Conservation (phyloP, 2,329 filamentous ascomycete genomes). For the Colletotrichum sidae region DNA sequence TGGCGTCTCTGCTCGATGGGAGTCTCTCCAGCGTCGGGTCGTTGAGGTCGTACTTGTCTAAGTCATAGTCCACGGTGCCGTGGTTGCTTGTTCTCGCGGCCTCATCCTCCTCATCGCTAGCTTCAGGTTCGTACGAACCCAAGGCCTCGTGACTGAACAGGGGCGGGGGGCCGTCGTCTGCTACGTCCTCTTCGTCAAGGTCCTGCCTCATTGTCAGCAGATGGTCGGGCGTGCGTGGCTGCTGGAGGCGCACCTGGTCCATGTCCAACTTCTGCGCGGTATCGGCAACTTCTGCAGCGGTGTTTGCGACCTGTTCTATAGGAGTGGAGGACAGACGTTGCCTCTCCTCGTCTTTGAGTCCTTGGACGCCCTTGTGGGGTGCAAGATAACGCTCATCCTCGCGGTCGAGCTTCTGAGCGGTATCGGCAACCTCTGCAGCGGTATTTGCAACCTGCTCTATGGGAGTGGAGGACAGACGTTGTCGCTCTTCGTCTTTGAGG, state of each 20-base stretch:
- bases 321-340: conserved; percentile 52
- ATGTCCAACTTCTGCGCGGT: conserved; percentile 53
- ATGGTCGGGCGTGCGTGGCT: background rate
- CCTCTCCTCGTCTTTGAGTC: conserved; percentile 41
- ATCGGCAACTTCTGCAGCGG: conserved; percentile 58
- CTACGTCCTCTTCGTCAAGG: conserved; percentile 33
- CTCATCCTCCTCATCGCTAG: conserved; percentile 46
- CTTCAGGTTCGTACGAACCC: conserved; percentile 53
- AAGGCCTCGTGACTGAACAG: conserved; percentile 61
- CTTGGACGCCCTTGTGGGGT: conserved; percentile 1
- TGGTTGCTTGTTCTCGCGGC: conserved; percentile 16
- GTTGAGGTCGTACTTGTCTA: conserved; percentile 51
- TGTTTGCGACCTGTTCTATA: conserved; percentile 54
- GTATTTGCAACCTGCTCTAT: conserved; percentile 54
- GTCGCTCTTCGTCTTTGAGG: conserved; percentile 9
- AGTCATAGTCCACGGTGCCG: conserved; percentile 38
- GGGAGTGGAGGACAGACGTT: conserved; percentile 48
- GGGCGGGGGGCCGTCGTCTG: conserved; percentile 46
- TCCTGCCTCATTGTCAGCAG: conserved; percentile 15
- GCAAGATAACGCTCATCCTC: conserved; percentile 4
- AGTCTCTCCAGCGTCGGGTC: conserved; percentile 63
- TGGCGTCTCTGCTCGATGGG: conserved; percentile 57
- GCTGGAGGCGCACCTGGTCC: conserved; percentile 12
- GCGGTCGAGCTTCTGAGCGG: conserved; percentile 51
- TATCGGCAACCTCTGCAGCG: conserved; percentile 58